These are phyloP conservation scores for Dactylellina parvicollis DNA, from an alignment of 2,329 filamentous ascomycete species.

Conservation along the genomic window DNA sequence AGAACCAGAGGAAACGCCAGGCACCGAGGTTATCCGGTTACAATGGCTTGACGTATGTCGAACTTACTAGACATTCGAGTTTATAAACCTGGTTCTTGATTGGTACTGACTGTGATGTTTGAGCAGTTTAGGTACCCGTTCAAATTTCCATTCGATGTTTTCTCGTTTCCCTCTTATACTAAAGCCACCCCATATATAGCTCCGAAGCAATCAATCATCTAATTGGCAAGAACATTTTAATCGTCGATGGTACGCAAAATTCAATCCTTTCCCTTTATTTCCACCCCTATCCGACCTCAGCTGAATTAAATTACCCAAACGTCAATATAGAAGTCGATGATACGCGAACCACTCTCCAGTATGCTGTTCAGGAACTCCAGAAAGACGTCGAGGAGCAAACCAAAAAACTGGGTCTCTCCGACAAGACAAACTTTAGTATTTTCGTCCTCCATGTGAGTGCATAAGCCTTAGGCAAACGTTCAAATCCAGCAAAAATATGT, in stretches of 20 bases:
- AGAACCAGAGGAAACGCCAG: conserved; percentile 76
- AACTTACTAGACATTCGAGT: background rate
- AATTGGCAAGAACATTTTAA: conserved; percentile 88
- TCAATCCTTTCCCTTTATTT: background rate
- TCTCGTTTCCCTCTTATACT: background rate
- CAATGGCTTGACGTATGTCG: conserved; percentile 90
- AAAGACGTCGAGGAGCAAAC: conserved; percentile 90
- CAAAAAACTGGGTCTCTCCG: conserved; percentile 71
- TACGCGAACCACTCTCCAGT: conserved; percentile 91
- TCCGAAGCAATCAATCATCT: conserved; percentile 85
- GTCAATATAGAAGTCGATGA: conserved; percentile 77
- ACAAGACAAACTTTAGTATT: conserved; percentile 85
- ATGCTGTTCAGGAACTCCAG: conserved; percentile 89
- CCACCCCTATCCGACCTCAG: background rate
- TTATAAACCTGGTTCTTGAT: background rate
- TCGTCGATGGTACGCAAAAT: conserved; percentile 73
- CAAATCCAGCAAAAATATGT: background rate
- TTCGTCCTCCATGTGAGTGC: conserved; percentile 88
- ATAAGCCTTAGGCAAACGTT: background rate
- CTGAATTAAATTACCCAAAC: background rate
- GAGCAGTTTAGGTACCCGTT: conserved; percentile 32
- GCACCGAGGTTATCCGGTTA: conserved; percentile 94
- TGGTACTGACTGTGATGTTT: background rate
- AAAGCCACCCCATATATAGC: conserved; percentile 62
- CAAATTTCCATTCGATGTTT: background rate